Base-by-base conservation (phyloP, 1,284 basidiomycete genomes). In the Heliocybe sulcata region DNA sequence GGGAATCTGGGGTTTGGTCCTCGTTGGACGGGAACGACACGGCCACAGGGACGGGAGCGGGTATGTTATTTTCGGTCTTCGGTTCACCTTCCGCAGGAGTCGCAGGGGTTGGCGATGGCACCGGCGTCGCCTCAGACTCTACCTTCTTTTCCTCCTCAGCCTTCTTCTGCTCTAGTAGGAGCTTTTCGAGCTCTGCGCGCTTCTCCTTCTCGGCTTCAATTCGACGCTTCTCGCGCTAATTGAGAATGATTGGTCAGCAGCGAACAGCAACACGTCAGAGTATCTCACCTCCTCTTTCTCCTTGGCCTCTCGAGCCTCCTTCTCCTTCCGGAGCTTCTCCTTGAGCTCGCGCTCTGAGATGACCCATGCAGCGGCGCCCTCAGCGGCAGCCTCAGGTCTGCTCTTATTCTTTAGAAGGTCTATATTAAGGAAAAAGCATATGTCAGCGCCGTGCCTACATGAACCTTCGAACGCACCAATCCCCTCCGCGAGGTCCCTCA, bases 381-480 rank as follows among this genome's bases (percentile, higher is more conserved):
- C 69, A 3, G 87, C 84, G 29, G 89, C 88, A 3, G 76, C 72
- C 63, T 88, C 83, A 1, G 90, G 90, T 52, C 83, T 76, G 19
- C 83, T 83, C 72, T 92, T 92, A 72, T 90, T 86, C 71, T 85
- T 85, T 57, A 93, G 72, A 56, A 93, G 66, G 69, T 91, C 87
- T 88, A 45, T 57, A 25, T 23, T 51, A 33, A 25, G 23, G 26
- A 23, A 45, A 57, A 55, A 51, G 23, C 33, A 47, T 1, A 35
- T 29, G 35, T 47, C 35, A 60, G 68, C 64, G 69, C 65, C 62
- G 61, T 55, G 56, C 56, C 51, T 53, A 52, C 58, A 53, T 23
- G 49, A 35, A 26, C 16, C 59, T 54, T 55, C 56, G 29, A 60
- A 64, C 62, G 59, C 64, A 64, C 65, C 63, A 57, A 55, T 53